Evolutionary conservation across 2,329 filamentous ascomycete genomes (phyloP).

Genomic region (Blastomyces parvus): DNA sequence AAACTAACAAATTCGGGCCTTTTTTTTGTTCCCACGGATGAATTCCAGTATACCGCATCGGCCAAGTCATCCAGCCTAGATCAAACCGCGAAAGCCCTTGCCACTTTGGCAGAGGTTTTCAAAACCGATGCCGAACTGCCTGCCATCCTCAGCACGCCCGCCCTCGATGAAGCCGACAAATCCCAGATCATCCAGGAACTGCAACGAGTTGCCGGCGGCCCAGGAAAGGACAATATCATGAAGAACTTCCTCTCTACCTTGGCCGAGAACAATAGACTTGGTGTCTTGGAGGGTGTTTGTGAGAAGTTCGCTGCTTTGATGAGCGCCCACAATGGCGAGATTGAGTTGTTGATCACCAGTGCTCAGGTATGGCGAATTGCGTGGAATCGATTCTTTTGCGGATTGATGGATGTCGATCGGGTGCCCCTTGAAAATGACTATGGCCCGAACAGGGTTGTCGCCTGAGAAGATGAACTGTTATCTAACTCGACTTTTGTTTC

Average conservation of each 20-base stretch:
- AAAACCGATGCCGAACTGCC: slow-evolving; percentile 74
- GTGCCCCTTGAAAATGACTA: neutral
- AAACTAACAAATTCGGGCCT: neutral
- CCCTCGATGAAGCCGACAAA: slow-evolving; percentile 72
- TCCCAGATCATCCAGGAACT: slow-evolving; percentile 76
- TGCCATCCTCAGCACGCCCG: slow-evolving; percentile 67
- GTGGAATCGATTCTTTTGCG: neutral
- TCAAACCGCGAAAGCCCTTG: slow-evolving; percentile 69
- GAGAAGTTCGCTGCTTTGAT: slow-evolving; percentile 84
- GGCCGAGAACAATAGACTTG: slow-evolving; percentile 92
- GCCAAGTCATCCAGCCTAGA: slow-evolving; percentile 82
- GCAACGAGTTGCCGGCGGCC: slow-evolving; percentile 64
- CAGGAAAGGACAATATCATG: slow-evolving; percentile 66
- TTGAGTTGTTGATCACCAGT: slow-evolving; percentile 85
- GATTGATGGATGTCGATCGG: neutral
- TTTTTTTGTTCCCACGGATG: neutral
- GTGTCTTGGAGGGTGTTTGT: slow-evolving; percentile 68
- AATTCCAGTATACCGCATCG: slow-evolving; percentile 79
- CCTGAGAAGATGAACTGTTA: neutral
- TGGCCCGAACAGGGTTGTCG: neutral
- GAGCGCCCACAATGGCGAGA: slow-evolving; percentile 79
- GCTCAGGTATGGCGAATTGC: slow-evolving; percentile 58
- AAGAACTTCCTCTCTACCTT: slow-evolving; percentile 89
- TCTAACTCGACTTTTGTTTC: slow-evolving; percentile 7
- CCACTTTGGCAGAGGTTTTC: slow-evolving; percentile 60